Base-by-base conservation (phyloP, 805 yeast species). In the Teunomyces gatunensis region DNA sequence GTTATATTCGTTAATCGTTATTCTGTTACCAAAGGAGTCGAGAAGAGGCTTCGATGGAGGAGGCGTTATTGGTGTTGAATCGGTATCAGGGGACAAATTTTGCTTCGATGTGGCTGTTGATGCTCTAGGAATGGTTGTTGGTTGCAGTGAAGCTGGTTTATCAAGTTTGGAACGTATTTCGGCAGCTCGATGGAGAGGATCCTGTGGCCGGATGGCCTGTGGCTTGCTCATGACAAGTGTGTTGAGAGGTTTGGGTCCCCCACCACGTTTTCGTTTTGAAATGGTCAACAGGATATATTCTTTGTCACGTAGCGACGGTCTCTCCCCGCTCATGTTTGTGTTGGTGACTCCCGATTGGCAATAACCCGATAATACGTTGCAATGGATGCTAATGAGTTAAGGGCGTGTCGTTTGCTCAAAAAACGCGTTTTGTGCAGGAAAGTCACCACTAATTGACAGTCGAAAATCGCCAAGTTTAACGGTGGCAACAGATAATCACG, bases 341-440 rank as follows among this genome's bases (percentile, higher is more conserved):
- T 21, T 10, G 12, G 27, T 25, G 27, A 25, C 27, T 25, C 27
- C 27, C 27, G 27, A 7, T 25, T 25, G 11, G 27, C 27, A 25
- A 25, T 9, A 25, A 25, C 11, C 27, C 10, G 7, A 9, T 6
- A 25, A 7, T 25, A 2, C 11, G 27, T 25, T 25, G 27, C 27
- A 25, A 25, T 25, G 27, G 27, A 25, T 7, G 27, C 27, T 25
- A 6, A 11, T 20, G 27, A 33, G 23, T 39, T 10, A 17, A 15
- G 39, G 53, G 48, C 47, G 51, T 48, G 45, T 43, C 11, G 39
- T 41, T 34, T 42, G 36, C 21, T 21, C 11, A 42, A 28, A 28
- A 43, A 27, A 13, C 13, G 6, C 4, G 17, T 10, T n/a, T 9
- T n/a, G 4, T 27, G 34, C 43, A 34, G 30, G 42, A 29, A 23